Percentiles rank a stretch among this genome's conserved stretches.
Evolutionary conservation across 371 early-diverging fungal species (phyloP).

Genomic region (Chytridium lagenaria): DNA sequence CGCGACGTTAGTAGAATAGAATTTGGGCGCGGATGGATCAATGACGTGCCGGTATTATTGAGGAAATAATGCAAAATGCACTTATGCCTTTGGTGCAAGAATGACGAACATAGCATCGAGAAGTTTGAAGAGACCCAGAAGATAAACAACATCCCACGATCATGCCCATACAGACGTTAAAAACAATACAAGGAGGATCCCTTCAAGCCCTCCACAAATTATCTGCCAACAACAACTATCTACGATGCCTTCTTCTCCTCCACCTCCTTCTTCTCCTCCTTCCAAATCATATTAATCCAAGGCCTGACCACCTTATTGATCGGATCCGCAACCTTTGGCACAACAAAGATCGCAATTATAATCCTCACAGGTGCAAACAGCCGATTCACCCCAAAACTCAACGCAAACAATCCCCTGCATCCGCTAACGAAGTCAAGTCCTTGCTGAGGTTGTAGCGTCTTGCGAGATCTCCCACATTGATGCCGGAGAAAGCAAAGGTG

Average conservation of each 20-base stretch:
- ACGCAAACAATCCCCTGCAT: background rate
- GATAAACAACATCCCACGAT: no score
- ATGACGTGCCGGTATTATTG: no score
- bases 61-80: no score
- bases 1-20: no score
- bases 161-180: no score
- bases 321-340: constrained; percentile 1
- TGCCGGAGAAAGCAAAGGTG: background rate
- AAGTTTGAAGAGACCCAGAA: no score
- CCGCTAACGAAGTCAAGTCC: background rate
- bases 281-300: background rate
- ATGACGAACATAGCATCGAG: no score
- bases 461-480: background rate
- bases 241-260: background rate
- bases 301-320: background rate
- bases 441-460: background rate
- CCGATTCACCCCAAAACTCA: background rate
- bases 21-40: no score
- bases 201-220: no score
- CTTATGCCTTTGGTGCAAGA: no score
- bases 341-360: background rate
- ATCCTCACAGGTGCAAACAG: constrained; percentile 1
- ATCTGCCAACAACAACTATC: no score
- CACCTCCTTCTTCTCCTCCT: background rate
- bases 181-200: no score